phyloP scores from a whole-genome alignment of 345 rosid genomes.

The Salix brachista region DNA sequence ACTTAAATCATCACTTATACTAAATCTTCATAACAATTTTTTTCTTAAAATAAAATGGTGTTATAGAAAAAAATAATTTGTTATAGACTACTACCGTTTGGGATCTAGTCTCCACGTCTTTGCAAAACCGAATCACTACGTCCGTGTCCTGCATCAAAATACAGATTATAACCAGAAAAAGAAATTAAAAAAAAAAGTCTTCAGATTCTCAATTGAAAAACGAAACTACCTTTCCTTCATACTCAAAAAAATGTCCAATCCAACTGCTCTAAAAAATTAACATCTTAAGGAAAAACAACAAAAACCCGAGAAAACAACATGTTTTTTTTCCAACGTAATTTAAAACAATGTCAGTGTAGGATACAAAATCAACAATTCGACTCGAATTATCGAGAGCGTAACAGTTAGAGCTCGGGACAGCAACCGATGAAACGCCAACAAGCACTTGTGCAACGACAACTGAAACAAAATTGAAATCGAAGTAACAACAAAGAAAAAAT shows the following conservation, averaged over 20 bases:
- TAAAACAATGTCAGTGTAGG: constrained; percentile 29
- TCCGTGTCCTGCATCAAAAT: constrained; percentile 49
- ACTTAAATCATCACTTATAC: too few relatives aligned
- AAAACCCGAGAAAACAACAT: background rate
- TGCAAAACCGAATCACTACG: constrained; percentile 79
- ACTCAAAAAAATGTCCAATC: constrained; percentile 57
- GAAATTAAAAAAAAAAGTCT: background rate
- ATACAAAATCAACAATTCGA: constrained; percentile 90
- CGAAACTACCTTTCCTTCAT: constrained; percentile 61
- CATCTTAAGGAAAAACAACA: constrained; percentile 41
- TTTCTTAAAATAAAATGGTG: too few relatives aligned
- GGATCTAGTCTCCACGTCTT: constrained; percentile 84
- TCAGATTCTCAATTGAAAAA: background rate
- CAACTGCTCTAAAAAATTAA: constrained; percentile 53
- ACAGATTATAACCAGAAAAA: background rate
- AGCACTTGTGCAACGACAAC: constrained; percentile 37
- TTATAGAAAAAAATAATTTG: background rate
- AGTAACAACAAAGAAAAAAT: background rate
- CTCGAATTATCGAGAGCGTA: constrained; percentile 85
- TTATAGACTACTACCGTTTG: constrained; percentile 56
- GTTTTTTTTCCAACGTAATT: background rate
- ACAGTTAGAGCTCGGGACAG: constrained; percentile 66
- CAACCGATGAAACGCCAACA: constrained; percentile 39
- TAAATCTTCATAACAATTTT: too few relatives aligned
- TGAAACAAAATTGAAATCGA: constrained; percentile 14